Conservation (phyloP, 139 green algal species). For the Chlamydomonas incerta region DNA sequence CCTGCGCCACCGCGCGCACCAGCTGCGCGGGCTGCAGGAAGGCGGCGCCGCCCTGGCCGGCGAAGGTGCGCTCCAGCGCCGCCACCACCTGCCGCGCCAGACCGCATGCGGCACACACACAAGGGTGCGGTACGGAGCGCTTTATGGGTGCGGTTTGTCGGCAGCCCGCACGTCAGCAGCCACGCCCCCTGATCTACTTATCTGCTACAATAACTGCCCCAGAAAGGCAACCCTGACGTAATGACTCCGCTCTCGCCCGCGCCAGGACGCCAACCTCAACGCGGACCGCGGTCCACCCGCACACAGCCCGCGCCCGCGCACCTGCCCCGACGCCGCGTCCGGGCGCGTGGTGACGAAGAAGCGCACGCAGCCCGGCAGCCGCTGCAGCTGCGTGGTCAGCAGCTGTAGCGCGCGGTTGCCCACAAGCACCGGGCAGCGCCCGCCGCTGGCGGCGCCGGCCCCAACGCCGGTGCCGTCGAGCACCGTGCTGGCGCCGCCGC, state of each 20-base stretch:
- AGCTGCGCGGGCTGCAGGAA: not conserved
- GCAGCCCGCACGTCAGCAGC: no score
- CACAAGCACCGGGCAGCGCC: not conserved
- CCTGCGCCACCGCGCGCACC: not conserved
- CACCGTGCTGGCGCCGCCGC: not conserved
- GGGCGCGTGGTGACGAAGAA: slow-evolving; percentile 33
- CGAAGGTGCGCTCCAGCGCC: not conserved
- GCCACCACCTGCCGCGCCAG: not conserved
- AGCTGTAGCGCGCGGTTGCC: slow-evolving; percentile 15
- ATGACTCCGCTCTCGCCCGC: no score
- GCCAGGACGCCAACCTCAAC: no score
- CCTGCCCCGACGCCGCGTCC: not conserved
- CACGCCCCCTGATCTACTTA: no score
- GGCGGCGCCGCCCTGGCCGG: not conserved
- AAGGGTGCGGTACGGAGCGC: no score
- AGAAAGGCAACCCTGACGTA: no score
- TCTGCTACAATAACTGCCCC: no score
- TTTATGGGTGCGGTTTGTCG: no score
- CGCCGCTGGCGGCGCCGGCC: not conserved
- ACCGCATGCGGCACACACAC: no score
- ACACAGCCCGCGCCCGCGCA: no score
- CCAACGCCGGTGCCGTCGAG: not conserved
- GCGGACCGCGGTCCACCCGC: no score
- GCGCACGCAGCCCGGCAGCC: not conserved
- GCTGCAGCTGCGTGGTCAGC: not conserved